These are phyloP conservation scores for Lactifluus echinatus DNA, from an alignment of 768 basidiomycete genomes.

Conservation along the genomic window DNA sequence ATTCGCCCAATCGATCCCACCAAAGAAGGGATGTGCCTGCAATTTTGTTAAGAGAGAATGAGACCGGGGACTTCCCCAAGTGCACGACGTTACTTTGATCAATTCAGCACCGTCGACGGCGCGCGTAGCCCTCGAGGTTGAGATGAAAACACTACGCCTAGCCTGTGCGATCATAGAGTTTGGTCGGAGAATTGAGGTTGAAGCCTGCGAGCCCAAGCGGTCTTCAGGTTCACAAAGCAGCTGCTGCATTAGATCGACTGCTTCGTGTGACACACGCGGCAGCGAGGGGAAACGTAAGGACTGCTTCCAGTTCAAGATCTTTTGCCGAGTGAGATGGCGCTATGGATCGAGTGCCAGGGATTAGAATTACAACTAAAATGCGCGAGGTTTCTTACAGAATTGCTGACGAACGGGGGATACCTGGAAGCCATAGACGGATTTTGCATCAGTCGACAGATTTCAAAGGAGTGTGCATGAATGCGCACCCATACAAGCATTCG, in stretches of 20 bases:
- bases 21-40: slow-evolving; percentile 85
- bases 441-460: slow-evolving; percentile 10
- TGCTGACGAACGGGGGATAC: slow-evolving; percentile 94
- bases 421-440: slow-evolving; percentile 32
- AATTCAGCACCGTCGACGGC: slow-evolving; percentile 78
- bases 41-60: slow-evolving; percentile 3
- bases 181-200: slow-evolving; percentile 60
- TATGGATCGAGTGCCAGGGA: slow-evolving; percentile 27
- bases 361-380: slow-evolving; percentile 1
- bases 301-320: slow-evolving; percentile 93
- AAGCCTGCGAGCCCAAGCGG: slow-evolving; percentile 71
- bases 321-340: slow-evolving; percentile 93
- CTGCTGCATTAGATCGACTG: slow-evolving; percentile 77
- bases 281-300: slow-evolving; percentile 79
- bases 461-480: slow-evolving; percentile 18
- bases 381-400: slow-evolving; percentile 46
- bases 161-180: slow-evolving; percentile 70
- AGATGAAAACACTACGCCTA: slow-evolving; percentile 65
- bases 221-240: slow-evolving; percentile 95
- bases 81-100: slow-evolving; percentile 58
- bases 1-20: slow-evolving; percentile 81
- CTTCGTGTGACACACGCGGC: slow-evolving; percentile 81
- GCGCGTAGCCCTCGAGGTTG: slow-evolving; percentile 36
- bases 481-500: slow-evolving; percentile 87
- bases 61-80: slow-evolving; percentile 1